Percentiles rank a stretch among this genome's conserved stretches.
Conservation (phyloP, 2,329 filamentous ascomycete species). For the Pestalotiopsis sp. region DNA sequence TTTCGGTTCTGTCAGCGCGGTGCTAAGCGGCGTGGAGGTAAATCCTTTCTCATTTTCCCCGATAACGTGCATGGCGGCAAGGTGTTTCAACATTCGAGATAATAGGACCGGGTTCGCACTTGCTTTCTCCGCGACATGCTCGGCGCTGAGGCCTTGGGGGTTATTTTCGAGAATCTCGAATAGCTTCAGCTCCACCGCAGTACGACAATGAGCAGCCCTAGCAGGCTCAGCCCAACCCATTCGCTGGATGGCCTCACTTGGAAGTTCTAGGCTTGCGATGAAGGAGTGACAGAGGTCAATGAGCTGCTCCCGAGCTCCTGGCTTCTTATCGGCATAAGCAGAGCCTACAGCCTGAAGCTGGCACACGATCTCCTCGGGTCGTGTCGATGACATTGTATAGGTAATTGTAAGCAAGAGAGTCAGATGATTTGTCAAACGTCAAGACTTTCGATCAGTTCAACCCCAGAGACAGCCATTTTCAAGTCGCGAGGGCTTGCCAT, state of each 20-base stretch:
- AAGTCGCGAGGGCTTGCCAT: too few species aligned
- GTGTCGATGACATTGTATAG: not conserved
- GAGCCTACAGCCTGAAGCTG: conserved; percentile 26
- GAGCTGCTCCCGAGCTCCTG: conserved; percentile 37
- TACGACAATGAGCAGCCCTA: conserved; percentile 35
- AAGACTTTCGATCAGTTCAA: too few species aligned
- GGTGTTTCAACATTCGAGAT: conserved; percentile 36
- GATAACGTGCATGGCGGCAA: conserved; percentile 40
- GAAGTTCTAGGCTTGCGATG: conserved; percentile 37
- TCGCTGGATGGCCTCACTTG: conserved; percentile 37
- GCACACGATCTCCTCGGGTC: conserved; percentile 14
- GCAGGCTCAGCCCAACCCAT: conserved; percentile 43
- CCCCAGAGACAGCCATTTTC: too few species aligned
- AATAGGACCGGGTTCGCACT: conserved; percentile 29
- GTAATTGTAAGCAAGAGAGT: too few species aligned
- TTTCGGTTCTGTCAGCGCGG: conserved; percentile 34
- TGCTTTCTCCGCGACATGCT: conserved; percentile 31
- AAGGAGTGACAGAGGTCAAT: conserved; percentile 37
- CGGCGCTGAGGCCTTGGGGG: conserved; percentile 23
- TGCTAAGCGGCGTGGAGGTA: conserved; percentile 30
- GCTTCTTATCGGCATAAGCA: conserved; percentile 32
- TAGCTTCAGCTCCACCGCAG: conserved; percentile 37
- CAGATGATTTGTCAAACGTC: too few species aligned
- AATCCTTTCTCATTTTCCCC: conserved; percentile 28
- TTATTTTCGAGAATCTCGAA: conserved; percentile 35